Conservation (phyloP, 768 basidiomycete genomes). For the Amanita muscaria region DNA sequence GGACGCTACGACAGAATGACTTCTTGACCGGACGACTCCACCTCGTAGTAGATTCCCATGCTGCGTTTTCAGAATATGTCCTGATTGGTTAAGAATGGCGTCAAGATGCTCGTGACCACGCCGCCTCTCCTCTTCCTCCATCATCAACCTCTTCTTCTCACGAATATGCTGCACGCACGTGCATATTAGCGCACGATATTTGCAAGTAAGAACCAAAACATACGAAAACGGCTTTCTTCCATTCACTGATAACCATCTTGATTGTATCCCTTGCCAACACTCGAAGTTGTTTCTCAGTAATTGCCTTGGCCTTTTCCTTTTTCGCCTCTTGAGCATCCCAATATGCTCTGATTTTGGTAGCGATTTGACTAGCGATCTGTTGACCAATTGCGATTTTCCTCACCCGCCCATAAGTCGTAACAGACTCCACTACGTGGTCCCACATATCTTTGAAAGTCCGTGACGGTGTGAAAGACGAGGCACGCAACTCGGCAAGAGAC, state of each 20-base stretch:
- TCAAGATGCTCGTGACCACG: conserved; percentile 82
- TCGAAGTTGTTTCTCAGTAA: conserved; percentile 61
- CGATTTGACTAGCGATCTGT: conserved; percentile 46
- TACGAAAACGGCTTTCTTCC: conserved; percentile 84
- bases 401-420: conserved; percentile 20
- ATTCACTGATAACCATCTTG: conserved; percentile 63
- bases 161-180: conserved; percentile 51
- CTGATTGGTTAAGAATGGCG: conserved; percentile 84
- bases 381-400: conserved; percentile 25
- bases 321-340: conserved; percentile 63
- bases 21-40: conserved; percentile 43
- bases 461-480: conserved; percentile 20
- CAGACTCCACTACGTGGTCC: conserved; percentile 48
- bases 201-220: conserved; percentile 21
- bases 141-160: conserved; percentile 51
- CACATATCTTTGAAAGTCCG: conserved; percentile 41
- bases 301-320: conserved; percentile 47
- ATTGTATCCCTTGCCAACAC: conserved; percentile 64
- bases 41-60: conserved; percentile 51
- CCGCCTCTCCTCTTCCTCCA: conserved; percentile 70
- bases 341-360: conserved; percentile 57
- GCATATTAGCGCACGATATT: neutral
- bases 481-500: conserved; percentile 14
- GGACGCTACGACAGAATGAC: conserved; percentile 22
- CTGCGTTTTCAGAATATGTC: conserved; percentile 78